Percentiles rank a stretch among this genome's conserved stretches.
These are phyloP conservation scores for Fragaria nilgerrensis DNA, from an alignment of 306 rosid genomes.

Conservation along the genomic window DNA sequence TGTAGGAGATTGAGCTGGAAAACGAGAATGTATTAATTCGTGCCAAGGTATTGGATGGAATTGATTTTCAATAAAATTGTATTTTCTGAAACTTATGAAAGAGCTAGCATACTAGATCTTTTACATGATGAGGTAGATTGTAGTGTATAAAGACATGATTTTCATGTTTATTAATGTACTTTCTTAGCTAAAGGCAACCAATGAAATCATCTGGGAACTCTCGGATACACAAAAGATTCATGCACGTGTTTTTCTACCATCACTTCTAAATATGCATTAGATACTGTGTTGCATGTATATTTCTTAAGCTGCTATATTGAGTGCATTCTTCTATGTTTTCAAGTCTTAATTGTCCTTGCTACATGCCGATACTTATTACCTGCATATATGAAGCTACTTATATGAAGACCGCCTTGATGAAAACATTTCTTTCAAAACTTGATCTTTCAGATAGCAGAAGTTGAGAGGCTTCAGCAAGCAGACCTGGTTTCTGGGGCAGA, in stretches of 20 bases:
- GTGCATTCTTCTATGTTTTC: neutral
- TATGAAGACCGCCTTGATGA: neutral
- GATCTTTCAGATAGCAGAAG: slow-evolving; percentile 58
- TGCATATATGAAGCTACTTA: neutral
- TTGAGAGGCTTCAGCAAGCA: slow-evolving; percentile 73
- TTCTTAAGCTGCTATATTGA: neutral
- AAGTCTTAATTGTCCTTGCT: neutral
- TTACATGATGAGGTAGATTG: neutral
- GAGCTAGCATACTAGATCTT: neutral
- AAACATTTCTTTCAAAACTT: neutral
- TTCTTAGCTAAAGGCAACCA: neutral
- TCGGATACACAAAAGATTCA: neutral
- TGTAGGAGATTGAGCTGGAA: slow-evolving; percentile 80
- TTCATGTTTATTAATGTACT: neutral
- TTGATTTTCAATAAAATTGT: neutral
- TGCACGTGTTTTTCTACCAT: neutral
- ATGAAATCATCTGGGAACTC: neutral
- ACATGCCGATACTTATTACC: neutral
- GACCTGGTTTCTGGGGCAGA: slow-evolving; percentile 76
- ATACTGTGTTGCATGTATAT: neutral
- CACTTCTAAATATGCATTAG: neutral
- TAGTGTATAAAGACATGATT: neutral
- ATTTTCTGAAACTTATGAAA: neutral
- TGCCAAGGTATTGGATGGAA: slow-evolving; percentile 54
- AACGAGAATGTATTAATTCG: slow-evolving; percentile 77